Evolutionary conservation across 2,329 filamentous ascomycete genomes (phyloP), one percentile per base, ranked within the genome.

Genomic region (Cercospora sp.): DNA sequence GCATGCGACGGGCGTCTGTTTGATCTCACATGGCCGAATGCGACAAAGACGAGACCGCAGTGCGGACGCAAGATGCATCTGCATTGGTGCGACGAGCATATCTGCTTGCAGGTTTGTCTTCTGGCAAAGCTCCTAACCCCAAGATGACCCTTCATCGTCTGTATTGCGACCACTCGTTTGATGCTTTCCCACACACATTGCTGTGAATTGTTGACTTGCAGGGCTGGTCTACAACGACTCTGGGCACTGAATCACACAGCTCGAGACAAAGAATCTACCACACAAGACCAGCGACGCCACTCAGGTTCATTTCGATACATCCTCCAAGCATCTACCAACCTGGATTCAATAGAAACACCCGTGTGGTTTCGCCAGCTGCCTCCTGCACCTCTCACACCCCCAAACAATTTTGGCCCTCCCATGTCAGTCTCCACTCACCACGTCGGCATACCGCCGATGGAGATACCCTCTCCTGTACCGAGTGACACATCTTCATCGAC

Each of bases 301-400:
- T 63, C 8, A 36, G n/a, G 31, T 33, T 3, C 13, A 13, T 28
- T 51, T 39, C 13, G 5, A 39, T 13, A 20, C 55, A 36, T 8
- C 12, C 18, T 18, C 13, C 33, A 33, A 42, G n/a, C 57, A 31
- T 16, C 20, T 61, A 62, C 48, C 72, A 75, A 64, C 20, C 75
- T 77, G 75, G 74, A 77, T 74, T 70, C 69, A 9, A 63, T 72
- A 66, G 69, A 73, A 60, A 75, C 74, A 36, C 75, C 76, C 51
- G 76, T 77, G 30, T 77, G 76, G 75, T 76, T 73, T 55, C 74
- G 76, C 53, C 72, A 68, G 30, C 64, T 75, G 12, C 72, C 73
- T 58, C 69, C 66, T n/a, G 61, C 66, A 2, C 72, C 71, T 48
- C 55, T 59, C 13, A 73, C 70, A 42, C 69, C 70, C 59, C 67